phyloP scores from a whole-genome alignment of 805 yeast species.

The Alloascoidea africana region DNA sequence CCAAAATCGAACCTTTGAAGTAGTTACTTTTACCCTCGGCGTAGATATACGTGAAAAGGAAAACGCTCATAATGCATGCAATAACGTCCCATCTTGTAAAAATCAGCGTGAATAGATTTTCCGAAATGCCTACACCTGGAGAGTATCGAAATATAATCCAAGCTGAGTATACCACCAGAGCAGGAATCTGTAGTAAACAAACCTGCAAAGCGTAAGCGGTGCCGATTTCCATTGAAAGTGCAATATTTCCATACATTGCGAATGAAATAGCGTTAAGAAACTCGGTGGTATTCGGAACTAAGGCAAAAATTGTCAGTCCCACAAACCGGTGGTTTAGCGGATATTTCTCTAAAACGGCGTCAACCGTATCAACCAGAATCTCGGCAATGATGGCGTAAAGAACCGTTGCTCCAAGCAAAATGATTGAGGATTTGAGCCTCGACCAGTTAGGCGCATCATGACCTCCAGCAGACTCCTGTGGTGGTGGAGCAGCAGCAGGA shows the following conservation, averaged over 20 bases:
- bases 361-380: slow-evolving; percentile 84
- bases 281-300: slow-evolving; percentile 95
- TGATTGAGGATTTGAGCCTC: slow-evolving; percentile 64
- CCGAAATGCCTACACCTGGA: slow-evolving; percentile 10
- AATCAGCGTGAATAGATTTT: slow-evolving; percentile 46
- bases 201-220: slow-evolving; percentile 96
- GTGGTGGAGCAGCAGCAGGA: slow-evolving; percentile 5
- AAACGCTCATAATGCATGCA: slow-evolving; percentile 73
- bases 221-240: slow-evolving; percentile 94
- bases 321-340: slow-evolving; percentile 85
- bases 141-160: slow-evolving; percentile 10
- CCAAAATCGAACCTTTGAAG: slow-evolving; percentile 84
- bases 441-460: slow-evolving; percentile 99
- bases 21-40: slow-evolving; percentile 96
- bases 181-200: slow-evolving; percentile 84
- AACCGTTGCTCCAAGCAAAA: slow-evolving; percentile 70
- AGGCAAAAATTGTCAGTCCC: slow-evolving; percentile 88
- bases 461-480: slow-evolving; percentile 34
- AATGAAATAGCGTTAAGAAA: slow-evolving; percentile 93
- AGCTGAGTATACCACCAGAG: slow-evolving; percentile 60
- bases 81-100: slow-evolving; percentile 95
- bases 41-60: slow-evolving; percentile 81
- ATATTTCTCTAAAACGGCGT: slow-evolving; percentile 59
- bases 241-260: slow-evolving; percentile 92
- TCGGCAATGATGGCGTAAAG: slow-evolving; percentile 91